phyloP scores from a whole-genome alignment of 1,139 yeast species.

The Hansenula sp. region DNA sequence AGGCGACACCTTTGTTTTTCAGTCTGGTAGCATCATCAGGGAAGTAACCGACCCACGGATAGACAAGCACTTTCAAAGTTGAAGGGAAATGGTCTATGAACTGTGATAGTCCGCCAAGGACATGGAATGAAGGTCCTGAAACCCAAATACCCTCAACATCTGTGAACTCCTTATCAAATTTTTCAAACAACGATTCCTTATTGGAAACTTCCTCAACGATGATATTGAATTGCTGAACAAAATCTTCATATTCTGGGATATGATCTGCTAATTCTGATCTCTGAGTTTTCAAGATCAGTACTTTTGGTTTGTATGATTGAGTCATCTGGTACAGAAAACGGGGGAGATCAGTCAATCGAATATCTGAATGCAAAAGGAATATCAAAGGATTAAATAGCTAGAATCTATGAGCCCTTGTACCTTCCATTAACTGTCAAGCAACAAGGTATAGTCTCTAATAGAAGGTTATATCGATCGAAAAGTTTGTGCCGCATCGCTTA shows the following conservation, averaged over 20 bases:
- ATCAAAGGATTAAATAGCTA: too few relatives aligned
- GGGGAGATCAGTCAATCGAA: too few relatives aligned
- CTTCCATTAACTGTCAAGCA: too few relatives aligned
- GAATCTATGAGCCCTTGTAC: too few relatives aligned
- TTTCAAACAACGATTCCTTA: constrained; percentile 22
- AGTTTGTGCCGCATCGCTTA: too few relatives aligned
- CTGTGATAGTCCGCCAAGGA: constrained; percentile 46
- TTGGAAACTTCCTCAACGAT: constrained; percentile 21
- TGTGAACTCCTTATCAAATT: constrained; percentile 23
- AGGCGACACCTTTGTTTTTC: constrained; percentile 40
- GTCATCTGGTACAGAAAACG: too few relatives aligned
- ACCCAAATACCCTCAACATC: constrained; percentile 57
- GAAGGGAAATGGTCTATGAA: constrained; percentile 48
- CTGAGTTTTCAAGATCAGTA: constrained; percentile 22
- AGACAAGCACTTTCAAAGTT: constrained; percentile 49
- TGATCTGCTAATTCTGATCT: constrained; percentile 24
- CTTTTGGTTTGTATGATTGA: constrained; percentile 19
- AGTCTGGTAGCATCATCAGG: constrained; percentile 45
- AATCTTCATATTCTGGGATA: constrained; percentile 21
- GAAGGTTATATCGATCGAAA: too few relatives aligned
- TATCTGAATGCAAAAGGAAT: too few relatives aligned
- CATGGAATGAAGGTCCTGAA: constrained; percentile 55
- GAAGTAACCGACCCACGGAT: constrained; percentile 70
- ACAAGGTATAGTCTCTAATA: too few relatives aligned
- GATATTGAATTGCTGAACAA: constrained; percentile 22